Conservation (phyloP, 2,329 filamentous ascomycete species). For the Penicillium sp. region DNA sequence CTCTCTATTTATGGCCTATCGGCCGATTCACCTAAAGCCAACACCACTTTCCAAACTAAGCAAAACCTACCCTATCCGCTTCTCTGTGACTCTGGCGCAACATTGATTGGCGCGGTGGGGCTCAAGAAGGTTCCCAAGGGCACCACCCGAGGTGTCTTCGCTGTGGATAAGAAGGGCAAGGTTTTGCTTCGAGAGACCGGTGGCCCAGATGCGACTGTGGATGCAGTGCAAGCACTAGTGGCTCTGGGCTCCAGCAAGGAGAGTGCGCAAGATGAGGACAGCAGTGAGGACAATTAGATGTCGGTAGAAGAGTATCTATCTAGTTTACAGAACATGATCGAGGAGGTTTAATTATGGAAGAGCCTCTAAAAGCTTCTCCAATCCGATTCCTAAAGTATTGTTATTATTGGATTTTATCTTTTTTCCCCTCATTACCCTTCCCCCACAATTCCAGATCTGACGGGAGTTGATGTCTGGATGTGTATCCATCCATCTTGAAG, state of each 20-base stretch:
- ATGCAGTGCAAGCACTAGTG: constrained; percentile 72
- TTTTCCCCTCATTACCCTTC: neutral
- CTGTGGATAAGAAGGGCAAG: constrained; percentile 78
- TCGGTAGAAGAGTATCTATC: neutral
- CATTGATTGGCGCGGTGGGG: constrained; percentile 82
- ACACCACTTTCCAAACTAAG: constrained; percentile 89
- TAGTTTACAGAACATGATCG: neutral
- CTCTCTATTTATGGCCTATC: constrained; percentile 89
- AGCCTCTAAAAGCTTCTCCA: neutral
- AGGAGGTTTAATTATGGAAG: neutral
- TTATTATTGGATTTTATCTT: neutral
- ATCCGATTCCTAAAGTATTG: neutral
- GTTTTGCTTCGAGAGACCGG: constrained; percentile 74
- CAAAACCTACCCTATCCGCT: constrained; percentile 86
- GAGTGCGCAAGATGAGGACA: constrained; percentile 9
- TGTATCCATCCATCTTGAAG: neutral
- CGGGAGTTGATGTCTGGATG: neutral
- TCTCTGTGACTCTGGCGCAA: constrained; percentile 74
- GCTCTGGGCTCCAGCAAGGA: constrained; percentile 39
- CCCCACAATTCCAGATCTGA: neutral
- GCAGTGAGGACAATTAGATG: constrained; percentile 3
- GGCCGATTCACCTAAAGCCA: constrained; percentile 82
- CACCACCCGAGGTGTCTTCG: constrained; percentile 84
- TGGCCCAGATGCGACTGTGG: constrained; percentile 73
- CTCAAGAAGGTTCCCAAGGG: constrained; percentile 81